A percentile compares a stretch with the other conserved stretches of the same genome.
phyloP scores from a whole-genome alignment of 306 rosid genomes.

The Cicer pinnatifidum region DNA sequence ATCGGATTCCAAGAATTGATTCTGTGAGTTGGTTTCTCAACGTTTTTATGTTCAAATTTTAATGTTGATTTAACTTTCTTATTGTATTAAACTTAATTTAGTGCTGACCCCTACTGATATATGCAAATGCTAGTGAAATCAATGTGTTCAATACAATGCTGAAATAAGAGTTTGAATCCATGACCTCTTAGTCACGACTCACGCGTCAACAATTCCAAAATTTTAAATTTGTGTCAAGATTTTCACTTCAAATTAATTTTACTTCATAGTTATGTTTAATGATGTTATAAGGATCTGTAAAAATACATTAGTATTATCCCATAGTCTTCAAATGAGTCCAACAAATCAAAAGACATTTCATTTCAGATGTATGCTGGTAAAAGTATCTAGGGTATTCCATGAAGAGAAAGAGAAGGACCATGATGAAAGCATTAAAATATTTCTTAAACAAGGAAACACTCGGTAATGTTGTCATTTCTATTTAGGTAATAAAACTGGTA shows the following conservation, averaged over 20 bases:
- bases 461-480: constrained; percentile 12
- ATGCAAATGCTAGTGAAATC: neutral
- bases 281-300: constrained; percentile 1
- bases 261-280: neutral
- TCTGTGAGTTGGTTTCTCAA: constrained; percentile 63
- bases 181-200: neutral
- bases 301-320: neutral
- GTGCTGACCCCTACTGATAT: neutral
- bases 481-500: constrained; percentile 30
- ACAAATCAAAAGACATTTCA: constrained; percentile 3
- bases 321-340: constrained; percentile 16
- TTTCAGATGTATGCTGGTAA: constrained; percentile 33
- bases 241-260: neutral
- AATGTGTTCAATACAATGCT: neutral
- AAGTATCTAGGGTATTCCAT: constrained; percentile 7
- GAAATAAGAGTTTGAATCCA: neutral
- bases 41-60: neutral
- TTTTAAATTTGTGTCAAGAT: neutral
- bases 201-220: neutral
- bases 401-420: constrained; percentile 17
- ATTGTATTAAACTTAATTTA: constrained; percentile 4
- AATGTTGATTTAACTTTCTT: neutral
- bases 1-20: constrained; percentile 86
- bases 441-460: constrained; percentile 33
- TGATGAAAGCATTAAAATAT: constrained; percentile 18